Conservation (phyloP, 331 rosid genomes). For the Quercus phellos region DNA sequence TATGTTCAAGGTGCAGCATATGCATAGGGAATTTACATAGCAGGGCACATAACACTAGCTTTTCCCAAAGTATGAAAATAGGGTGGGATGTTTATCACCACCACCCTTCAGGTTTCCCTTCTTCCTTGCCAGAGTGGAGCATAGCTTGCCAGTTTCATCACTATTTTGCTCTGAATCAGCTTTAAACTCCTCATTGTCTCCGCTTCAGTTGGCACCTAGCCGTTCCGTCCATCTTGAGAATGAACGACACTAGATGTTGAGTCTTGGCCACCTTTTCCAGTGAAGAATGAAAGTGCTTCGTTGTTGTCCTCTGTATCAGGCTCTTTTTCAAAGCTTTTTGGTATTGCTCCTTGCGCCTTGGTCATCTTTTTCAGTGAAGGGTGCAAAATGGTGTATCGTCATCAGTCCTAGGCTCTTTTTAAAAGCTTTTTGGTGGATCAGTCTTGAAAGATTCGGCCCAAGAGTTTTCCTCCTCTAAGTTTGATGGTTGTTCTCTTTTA, state of each 20-base stretch:
- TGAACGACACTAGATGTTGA: conserved; percentile 14
- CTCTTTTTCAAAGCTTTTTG: conserved; percentile 21
- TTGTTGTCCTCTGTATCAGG: conserved; percentile 19
- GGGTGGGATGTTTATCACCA: conserved; percentile 55
- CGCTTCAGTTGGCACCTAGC: conserved; percentile 43
- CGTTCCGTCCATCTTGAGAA: conserved; percentile 12
- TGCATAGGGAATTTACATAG: background rate
- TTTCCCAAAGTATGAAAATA: conserved; percentile 61
- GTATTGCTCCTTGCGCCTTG: conserved; percentile 12
- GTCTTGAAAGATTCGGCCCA: conserved; percentile 21
- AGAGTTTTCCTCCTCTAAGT: conserved; percentile 22
- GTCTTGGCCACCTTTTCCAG: conserved; percentile 25
- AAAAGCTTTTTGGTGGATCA: conserved; percentile 21
- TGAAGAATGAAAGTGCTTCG: background rate
- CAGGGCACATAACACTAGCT: conserved; percentile 27
- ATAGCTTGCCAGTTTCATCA: conserved; percentile 17
- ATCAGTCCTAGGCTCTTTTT: conserved; percentile 27
- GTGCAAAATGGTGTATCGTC: background rate
- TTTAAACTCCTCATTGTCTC: conserved; percentile 34
- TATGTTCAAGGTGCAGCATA: background rate
- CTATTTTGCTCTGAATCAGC: conserved; percentile 32
- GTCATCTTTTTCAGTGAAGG: conserved; percentile 18
- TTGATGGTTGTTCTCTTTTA: conserved; percentile 20
- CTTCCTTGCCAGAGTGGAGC: conserved; percentile 45
- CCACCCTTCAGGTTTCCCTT: conserved; percentile 43